A percentile compares a stretch with the other conserved stretches of the same genome.
phyloP scores from a whole-genome alignment of 352 stramenopile species.

The Elongisporangium undulatum region DNA sequence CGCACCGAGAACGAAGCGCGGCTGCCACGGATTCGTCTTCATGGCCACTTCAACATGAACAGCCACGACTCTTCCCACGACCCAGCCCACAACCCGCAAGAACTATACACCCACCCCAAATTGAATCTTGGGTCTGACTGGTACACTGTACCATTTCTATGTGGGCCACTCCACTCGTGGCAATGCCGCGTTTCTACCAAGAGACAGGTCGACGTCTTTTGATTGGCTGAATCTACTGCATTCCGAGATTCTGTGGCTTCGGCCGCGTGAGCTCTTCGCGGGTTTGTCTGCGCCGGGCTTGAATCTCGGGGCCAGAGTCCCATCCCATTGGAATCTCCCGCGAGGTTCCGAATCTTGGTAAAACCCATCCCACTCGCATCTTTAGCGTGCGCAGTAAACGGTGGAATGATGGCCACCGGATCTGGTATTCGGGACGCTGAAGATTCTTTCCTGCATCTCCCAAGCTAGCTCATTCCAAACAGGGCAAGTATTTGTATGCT shows the following conservation, averaged over 20 bases:
- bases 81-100: not conserved
- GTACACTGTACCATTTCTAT: not conserved
- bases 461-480: not conserved
- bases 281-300: not conserved
- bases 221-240: constrained; percentile 2
- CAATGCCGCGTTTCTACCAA: not conserved
- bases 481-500: not conserved
- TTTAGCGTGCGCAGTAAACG: not conserved
- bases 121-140: not conserved
- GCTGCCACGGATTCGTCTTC: not conserved
- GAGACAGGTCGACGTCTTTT: not conserved
- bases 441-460: not conserved
- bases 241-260: not conserved
- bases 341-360: not conserved
- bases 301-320: not conserved
- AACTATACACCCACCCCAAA: constrained; percentile 2
- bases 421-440: not conserved
- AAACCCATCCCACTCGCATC: not conserved
- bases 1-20: not conserved
- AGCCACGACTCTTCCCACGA: not conserved
- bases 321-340: not conserved
- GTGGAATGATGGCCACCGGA: not conserved
- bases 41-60: not conserved
- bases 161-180: not conserved
- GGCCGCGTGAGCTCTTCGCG: not conserved